Conservation (phyloP, 225 moss, liverwort and hornwort genomes). For the Sphagnum contortum region DNA sequence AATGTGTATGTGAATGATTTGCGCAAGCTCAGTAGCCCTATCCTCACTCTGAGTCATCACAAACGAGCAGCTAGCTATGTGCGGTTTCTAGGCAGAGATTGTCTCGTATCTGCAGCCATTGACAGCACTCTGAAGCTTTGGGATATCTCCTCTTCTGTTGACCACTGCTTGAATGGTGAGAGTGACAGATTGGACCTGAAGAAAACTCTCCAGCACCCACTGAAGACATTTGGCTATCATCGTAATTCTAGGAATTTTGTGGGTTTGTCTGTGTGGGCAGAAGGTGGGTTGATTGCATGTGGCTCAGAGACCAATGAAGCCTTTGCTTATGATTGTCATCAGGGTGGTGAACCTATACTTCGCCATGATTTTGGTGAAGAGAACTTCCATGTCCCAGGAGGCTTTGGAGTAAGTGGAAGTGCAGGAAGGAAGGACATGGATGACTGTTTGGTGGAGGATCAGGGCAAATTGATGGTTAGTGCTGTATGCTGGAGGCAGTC, state of each 20-base stretch:
- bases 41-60: conserved; percentile 47
- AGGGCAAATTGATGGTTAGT: conserved; percentile 36
- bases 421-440: too few relatives aligned
- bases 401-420: too few relatives aligned
- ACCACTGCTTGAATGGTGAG: too few relatives aligned
- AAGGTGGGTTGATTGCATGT: conserved; percentile 63
- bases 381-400: too few relatives aligned
- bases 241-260: conserved; percentile 72
- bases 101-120: conserved; percentile 70
- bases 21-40: conserved; percentile 29
- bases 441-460: too few relatives aligned
- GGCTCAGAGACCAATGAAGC: conserved; percentile 89
- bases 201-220: conserved; percentile 3
- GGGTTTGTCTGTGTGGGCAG: conserved; percentile 59
- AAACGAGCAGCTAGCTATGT: conserved; percentile 74
- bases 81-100: conserved; percentile 49
- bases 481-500: conserved; percentile 75
- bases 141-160: conserved; percentile 30
- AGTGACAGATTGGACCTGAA: too few relatives aligned
- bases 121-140: conserved; percentile 87
- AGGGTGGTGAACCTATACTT: conserved; percentile 21
- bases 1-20: conserved; percentile 77
- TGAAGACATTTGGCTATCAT: conserved; percentile 51
- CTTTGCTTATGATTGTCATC: conserved; percentile 40
- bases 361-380: conserved; percentile 27